Conservation (phyloP, 1,139 yeast species). For the Waltiozyma sp. region DNA sequence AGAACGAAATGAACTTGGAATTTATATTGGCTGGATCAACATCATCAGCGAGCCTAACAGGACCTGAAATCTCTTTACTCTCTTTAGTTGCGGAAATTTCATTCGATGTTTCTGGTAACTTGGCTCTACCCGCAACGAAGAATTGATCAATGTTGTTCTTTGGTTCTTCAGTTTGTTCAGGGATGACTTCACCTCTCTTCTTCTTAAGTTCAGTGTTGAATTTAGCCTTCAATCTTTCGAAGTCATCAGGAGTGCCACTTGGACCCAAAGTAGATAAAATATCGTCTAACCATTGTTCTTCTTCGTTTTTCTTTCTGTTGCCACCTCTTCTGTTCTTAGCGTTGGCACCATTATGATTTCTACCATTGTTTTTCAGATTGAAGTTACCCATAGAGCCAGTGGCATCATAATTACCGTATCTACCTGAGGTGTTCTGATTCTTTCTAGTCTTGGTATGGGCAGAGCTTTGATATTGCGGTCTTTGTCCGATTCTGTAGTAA, state of each 20-base stretch:
- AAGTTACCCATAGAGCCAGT: conserved; percentile 20
- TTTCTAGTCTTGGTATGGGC: conserved; percentile 6
- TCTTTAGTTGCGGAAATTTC: conserved; percentile 1
- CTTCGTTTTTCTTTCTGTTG: conserved; percentile 10
- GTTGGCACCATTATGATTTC: conserved; percentile 7
- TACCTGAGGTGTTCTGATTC: conserved; percentile 4
- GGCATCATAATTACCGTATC: conserved; percentile 12
- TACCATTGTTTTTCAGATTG: conserved; percentile 11
- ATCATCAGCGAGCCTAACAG: conserved; percentile 4
- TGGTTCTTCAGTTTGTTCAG: conserved; percentile 13
- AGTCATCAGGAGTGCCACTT: conserved; percentile 51
- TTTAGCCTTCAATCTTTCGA: conserved; percentile 58
- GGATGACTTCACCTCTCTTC: conserved; percentile 34
- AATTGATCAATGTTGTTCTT: conserved; percentile 43
- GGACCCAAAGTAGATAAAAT: conserved; percentile 26
- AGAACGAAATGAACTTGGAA: conserved; percentile 39
- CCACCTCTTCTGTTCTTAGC: conserved; percentile 12
- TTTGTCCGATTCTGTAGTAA: conserved; percentile 13
- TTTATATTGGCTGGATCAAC: conserved; percentile 19
- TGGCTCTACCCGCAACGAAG: conserved; percentile 28
- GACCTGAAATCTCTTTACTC: conserved; percentile 4
- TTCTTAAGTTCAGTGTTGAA: conserved; percentile 45
- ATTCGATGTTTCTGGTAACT: conserved; percentile 2
- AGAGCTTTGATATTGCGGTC: conserved; percentile 3
- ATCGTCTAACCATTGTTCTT: conserved; percentile 40